Evolutionary conservation across 495 filamentous ascomycete genomes (phyloP).

Genomic region (Hypoxylon cercidicola): DNA sequence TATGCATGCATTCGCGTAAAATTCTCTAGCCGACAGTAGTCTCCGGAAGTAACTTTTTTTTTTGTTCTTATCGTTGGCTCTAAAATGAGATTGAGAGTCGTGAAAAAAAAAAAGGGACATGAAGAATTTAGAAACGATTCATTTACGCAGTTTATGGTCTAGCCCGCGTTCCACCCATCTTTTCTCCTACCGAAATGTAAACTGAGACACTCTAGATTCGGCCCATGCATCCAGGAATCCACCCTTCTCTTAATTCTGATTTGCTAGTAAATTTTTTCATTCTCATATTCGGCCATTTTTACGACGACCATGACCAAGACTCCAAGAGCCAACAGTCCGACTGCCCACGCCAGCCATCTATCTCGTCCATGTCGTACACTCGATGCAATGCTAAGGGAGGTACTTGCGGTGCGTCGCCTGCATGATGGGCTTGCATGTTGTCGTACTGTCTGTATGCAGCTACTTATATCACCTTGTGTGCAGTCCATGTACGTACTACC

Average conservation of each 20-base stretch:
- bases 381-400: slow-evolving; percentile 28
- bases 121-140: slow-evolving; percentile 11
- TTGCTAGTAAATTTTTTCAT: slow-evolving; percentile 21
- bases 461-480: slow-evolving; percentile 10
- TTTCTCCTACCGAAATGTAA: slow-evolving; percentile 25
- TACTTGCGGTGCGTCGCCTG: slow-evolving; percentile 18
- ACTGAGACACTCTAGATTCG: slow-evolving; percentile 41
- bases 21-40: slow-evolving; percentile 14
- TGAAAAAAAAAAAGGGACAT: slow-evolving; percentile 9
- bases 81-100: slow-evolving; percentile 1
- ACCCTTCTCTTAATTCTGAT: slow-evolving; percentile 33
- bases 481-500: slow-evolving; percentile 2
- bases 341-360: too few relatives aligned
- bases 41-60: slow-evolving; percentile 29
- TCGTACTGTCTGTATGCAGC: slow-evolving; percentile 30
- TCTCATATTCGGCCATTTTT: slow-evolving; percentile 29
- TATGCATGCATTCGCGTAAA: slow-evolving; percentile 30
- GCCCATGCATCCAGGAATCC: slow-evolving; percentile 26
- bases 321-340: slow-evolving; percentile 15
- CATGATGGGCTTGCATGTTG: slow-evolving; percentile 26
- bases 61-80: slow-evolving; percentile 9
- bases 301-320: slow-evolving; percentile 17
- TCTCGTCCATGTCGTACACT: slow-evolving; percentile 23
- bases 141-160: slow-evolving; percentile 30
- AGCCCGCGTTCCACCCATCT: slow-evolving; percentile 29